Base-by-base conservation (phyloP, 768 basidiomycete species). In the Phlebiopsis gigantea region DNA sequence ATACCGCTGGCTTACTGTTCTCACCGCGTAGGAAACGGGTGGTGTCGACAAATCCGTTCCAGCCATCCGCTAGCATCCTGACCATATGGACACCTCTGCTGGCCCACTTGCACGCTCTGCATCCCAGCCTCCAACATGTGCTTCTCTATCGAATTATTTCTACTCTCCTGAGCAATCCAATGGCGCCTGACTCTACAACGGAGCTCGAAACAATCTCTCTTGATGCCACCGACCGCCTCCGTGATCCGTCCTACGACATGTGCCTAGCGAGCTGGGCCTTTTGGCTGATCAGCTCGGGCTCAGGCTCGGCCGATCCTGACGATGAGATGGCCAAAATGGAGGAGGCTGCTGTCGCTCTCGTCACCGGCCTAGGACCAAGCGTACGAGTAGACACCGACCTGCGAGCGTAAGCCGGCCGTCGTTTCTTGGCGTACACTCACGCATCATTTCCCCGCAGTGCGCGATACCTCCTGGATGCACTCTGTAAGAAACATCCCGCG, bases 191-290 rank as follows among this genome's bases (percentile, higher is more conserved):
- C 25, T 46, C 53, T 19, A 31, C 15, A 2, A 41, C 55, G 21
- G 49, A 51, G n/a, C 34, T 41, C n/a, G 65, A 64, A 25, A 44
- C 44, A 8, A 45, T 62, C 26, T 6, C 42, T 8, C 54, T 61
- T 50, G 59, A 31, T 48, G 60, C 61, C 8, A 62, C 68, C 10
- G 61, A 43, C 9, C 57, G 45, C 21, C 64, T 65, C 34, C 58
- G 42, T 28, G 79, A 80, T 64, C 52, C 67, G 6, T 75, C 82
- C 1, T 84, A 84, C 63, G 74, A 78, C 44, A 69, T 75, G 54
- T 87, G 83, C 61, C 71, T 90, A 9, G 84, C 85, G 10, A 79
- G 81, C 52, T 93, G 90, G 90, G 79, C 72, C 4, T 71, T 75
- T 21, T 92, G 90, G 89, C 72, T 75, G 28, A 66, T 79, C 24